Percentiles rank a stretch among this genome's conserved stretches.
phyloP scores from a whole-genome alignment of 352 stramenopile genomes.

The Phytophthora uliginosa region DNA sequence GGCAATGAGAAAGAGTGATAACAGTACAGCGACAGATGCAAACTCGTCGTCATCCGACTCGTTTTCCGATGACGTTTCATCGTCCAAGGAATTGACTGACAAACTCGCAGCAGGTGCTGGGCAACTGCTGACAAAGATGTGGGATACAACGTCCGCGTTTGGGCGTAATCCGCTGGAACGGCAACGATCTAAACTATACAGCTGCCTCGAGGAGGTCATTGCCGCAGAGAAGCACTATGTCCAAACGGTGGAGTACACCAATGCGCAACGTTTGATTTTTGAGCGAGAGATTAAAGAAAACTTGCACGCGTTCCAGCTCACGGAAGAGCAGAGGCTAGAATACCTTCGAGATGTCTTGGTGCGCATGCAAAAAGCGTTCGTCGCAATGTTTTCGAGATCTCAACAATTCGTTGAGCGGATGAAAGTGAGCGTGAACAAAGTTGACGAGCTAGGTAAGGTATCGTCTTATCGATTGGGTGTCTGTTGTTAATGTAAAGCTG shows the following conservation, averaged over 20 bases:
- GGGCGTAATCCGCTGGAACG: conserved; percentile 70
- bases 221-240: conserved; percentile 75
- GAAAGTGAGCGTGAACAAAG: conserved; percentile 54
- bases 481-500: not conserved
- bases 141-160: conserved; percentile 80
- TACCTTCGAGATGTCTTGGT: conserved; percentile 83
- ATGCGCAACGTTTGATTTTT: conserved; percentile 69
- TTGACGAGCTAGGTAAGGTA: conserved; percentile 77
- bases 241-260: conserved; percentile 73
- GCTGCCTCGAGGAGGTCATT: conserved; percentile 76
- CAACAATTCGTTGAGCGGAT: conserved; percentile 60
- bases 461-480: not conserved
- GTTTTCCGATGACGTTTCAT: conserved; percentile 32
- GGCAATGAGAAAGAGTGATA: conserved; percentile 44
- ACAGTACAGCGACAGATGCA: not conserved
- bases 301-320: conserved; percentile 82
- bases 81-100: conserved; percentile 68
- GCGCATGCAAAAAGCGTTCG: conserved; percentile 70
- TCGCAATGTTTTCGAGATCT: conserved; percentile 55
- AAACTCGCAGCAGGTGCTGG: conserved; percentile 66
- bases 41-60: conserved; percentile 19
- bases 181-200: conserved; percentile 70
- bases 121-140: conserved; percentile 86
- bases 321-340: conserved; percentile 85
- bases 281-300: conserved; percentile 85